phyloP scores from a whole-genome alignment of 805 yeast genomes.

The Zygosaccharomyces rouxii region DNA sequence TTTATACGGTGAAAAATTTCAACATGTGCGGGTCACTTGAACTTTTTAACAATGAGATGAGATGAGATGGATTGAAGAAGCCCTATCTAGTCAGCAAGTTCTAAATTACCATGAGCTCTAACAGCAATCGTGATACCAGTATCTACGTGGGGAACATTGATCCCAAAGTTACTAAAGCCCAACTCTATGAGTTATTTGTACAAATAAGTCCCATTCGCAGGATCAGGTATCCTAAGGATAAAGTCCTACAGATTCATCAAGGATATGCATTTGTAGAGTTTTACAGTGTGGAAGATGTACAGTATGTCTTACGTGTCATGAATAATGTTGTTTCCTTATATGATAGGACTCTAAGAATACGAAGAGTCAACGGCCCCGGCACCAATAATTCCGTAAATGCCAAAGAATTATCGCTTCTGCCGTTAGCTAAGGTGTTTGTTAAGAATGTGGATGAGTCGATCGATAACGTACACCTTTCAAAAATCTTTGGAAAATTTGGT shows the following conservation, averaged over 20 bases:
- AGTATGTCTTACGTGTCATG: constrained; percentile 59
- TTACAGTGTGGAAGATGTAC: constrained; percentile 53
- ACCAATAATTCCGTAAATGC: constrained; percentile 13
- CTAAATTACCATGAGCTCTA: constrained; percentile 6
- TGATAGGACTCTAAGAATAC: constrained; percentile 57
- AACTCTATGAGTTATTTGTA: constrained; percentile 75
- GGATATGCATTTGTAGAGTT: constrained; percentile 89
- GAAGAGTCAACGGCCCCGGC: constrained; percentile 40
- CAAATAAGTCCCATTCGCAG: constrained; percentile 78
- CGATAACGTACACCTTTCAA: constrained; percentile 52
- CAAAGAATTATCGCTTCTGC: constrained; percentile 30
- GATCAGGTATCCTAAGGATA: constrained; percentile 75
- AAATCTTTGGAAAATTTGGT: constrained; percentile 64
- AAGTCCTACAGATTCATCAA: constrained; percentile 63
- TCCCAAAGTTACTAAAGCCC: constrained; percentile 61
- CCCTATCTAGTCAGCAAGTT: background rate
- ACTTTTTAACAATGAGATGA: background rate
- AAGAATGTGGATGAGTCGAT: constrained; percentile 65
- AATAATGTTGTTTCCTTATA: constrained; percentile 51
- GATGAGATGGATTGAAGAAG: background rate
- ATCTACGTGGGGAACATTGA: constrained; percentile 82
- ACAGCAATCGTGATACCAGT: constrained; percentile 34
- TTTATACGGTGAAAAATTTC: constrained; percentile 1
- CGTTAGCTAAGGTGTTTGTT: constrained; percentile 66
- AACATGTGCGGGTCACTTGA: constrained; percentile 2